These are phyloP conservation scores for Paraurostyla sp. DNA, from an alignment of 73 alveolate species.

Conservation along the genomic window DNA sequence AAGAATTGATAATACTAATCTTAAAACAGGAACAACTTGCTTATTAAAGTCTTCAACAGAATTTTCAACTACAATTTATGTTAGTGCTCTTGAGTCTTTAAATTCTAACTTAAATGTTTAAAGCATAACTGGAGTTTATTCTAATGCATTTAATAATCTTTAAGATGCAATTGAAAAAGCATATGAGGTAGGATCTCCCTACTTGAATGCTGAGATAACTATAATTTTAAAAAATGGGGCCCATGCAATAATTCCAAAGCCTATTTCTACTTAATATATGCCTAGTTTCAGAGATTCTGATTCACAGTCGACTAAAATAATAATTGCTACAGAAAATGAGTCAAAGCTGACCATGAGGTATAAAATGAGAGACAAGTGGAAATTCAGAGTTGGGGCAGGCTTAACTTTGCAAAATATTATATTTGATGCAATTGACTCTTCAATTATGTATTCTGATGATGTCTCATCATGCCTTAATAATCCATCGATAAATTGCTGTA, in stretches of 20 bases:
- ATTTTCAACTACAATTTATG: constrained; percentile 2
- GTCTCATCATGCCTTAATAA: background rate
- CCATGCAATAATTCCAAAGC: constrained; percentile 7
- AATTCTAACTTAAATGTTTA: background rate
- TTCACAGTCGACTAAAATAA: background rate
- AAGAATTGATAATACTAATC: too few relatives aligned
- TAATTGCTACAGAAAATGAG: background rate
- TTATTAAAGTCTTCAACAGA: too few relatives aligned
- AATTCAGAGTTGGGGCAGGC: background rate
- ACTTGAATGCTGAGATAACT: background rate
- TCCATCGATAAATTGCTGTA: background rate
- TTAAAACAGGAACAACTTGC: too few relatives aligned
- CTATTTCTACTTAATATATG: background rate
- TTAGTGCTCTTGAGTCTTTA: background rate
- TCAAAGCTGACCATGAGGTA: background rate
- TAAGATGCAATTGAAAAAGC: constrained; percentile 40
- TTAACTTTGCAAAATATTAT: background rate
- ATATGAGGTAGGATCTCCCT: background rate
- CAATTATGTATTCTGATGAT: background rate
- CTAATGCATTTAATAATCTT: background rate
- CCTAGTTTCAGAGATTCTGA: background rate
- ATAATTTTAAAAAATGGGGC: constrained; percentile 5
- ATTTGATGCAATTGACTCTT: constrained; percentile 53
- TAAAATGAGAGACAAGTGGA: constrained; percentile 48
- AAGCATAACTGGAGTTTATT: background rate